Base-by-base conservation (phyloP, 2,329 filamentous ascomycete species). In the Sporothrix schenckii region DNA sequence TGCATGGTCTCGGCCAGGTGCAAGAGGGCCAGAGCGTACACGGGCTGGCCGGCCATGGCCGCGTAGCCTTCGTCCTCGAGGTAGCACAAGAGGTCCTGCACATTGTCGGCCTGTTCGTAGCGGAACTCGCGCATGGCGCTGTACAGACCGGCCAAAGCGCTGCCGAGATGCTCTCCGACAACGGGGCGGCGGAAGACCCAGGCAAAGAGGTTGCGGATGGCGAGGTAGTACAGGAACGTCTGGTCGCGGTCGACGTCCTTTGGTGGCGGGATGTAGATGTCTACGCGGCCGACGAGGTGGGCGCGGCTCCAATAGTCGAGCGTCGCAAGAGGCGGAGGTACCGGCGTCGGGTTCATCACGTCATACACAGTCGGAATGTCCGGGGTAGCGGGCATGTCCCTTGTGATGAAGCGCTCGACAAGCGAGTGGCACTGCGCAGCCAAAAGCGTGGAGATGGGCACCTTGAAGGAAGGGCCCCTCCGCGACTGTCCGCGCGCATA, bases 181-280 rank as follows among this genome's bases (percentile, higher is more conserved):
- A 94, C 77, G 0, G 91, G 87, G 72, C 86, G 86, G 3, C 86
- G 82, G 70, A 87, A 85, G 1, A 92, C 78, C 82, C 89, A 93
- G 3, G 92, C 91, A 71, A 94, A 90, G 74, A 93, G 87, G 76
- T 94, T 94, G 16, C 92, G 86, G 3, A 88, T 91, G 1, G 88
- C 87, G 5, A 92, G 77, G 75, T 92, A 89, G 77, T 90, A 90
- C 50, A 82, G 78, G 74, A 88, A 87, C 0, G 86, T 81, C 72
- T 89, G 84, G 4, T 84, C 81, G 73, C 84, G 83, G 63, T 85
- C 83, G 4, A 83, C 79, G 47, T 81, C 79, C 1, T 83, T 76
- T 0, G 91, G 90, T 0, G 89, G 83, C 2, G 91, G 88, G n/a
- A 94, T 88, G 76, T 89, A 92, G 1, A 94, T 81, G 66, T 93